These are phyloP conservation scores for Fragilaria crotonensis DNA, from an alignment of 108 stramenopile species.

Conservation along the genomic window DNA sequence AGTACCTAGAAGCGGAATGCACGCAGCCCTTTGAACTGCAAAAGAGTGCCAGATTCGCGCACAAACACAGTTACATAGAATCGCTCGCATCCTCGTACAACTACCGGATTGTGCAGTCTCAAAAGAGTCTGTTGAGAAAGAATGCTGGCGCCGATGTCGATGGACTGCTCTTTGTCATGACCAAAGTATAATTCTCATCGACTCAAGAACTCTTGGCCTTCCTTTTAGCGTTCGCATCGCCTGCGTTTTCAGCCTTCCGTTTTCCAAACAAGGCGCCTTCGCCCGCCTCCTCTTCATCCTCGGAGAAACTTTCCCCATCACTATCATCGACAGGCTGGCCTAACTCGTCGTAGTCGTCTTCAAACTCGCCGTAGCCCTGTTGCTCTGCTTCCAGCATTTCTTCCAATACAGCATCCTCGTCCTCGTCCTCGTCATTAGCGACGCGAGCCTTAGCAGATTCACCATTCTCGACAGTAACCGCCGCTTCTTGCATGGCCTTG, in stretches of 20 bases:
- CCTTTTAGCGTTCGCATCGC: too few species aligned
- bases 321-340: slow-evolving; percentile 14
- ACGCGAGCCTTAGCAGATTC: slow-evolving; percentile 1
- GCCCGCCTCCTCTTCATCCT: slow-evolving; percentile 25
- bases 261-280: slow-evolving; percentile 9
- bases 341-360: slow-evolving; percentile 49
- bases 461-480: not conserved
- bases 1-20: slow-evolving; percentile 33
- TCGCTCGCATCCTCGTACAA: slow-evolving; percentile 21
- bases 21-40: slow-evolving; percentile 34
- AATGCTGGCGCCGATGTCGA: slow-evolving; percentile 18
- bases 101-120: slow-evolving; percentile 11
- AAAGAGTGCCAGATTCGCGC: slow-evolving; percentile 50
- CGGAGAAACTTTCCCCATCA: slow-evolving; percentile 11
- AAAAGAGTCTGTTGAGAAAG: slow-evolving; percentile 14
- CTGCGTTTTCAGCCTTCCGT: not conserved
- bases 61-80: slow-evolving; percentile 42
- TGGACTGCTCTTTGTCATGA: slow-evolving; percentile 14
- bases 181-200: too few species aligned
- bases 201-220: too few species aligned
- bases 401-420: slow-evolving; percentile 64
- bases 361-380: slow-evolving; percentile 46
- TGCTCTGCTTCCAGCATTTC: slow-evolving; percentile 55
- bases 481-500: slow-evolving; percentile 61
- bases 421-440: slow-evolving; percentile 40